Evolutionary conservation across 2,329 filamentous ascomycete species (phyloP), one percentile per base, ranked within the genome.

Genomic region (Ascochyta koolunga): DNA sequence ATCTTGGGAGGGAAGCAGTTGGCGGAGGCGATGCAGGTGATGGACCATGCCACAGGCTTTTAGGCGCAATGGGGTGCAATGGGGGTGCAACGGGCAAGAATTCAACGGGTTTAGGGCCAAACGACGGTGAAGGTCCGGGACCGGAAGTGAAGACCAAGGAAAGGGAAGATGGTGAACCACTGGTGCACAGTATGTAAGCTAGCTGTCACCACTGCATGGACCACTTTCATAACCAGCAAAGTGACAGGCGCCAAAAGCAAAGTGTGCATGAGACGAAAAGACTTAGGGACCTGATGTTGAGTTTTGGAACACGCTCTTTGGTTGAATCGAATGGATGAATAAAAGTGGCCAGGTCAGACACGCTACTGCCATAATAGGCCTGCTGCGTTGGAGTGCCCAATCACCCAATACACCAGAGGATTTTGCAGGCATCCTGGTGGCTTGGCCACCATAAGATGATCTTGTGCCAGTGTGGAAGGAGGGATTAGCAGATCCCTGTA

Each of bases 331-430:
- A 60, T 68, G 62, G 62, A 68, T 69, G 66, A 72, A 72, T 68
- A 74, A 73, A 73, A 73, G 71, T 73, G 71, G 71, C 71, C 67
- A 74, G 66, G 65, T 59, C 69, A 53, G 47, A 57, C 54, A 64
- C 70, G 64, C 69, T 72, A 71, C 64, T 60, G 60, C 66, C 59
- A 44, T 62, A 62, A 65, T 45, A 56, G 68, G 65, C 54, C 53
- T 62, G 59, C 53, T 49, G 61, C 57, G 60, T 61, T 65, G 54
- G 60, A 56, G 61, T 61, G 60, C 61, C 66, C 46, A 54, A 50
- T 54, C 51, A 54, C 29, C 51, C 61, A 61, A 62, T 60, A 61
- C 68, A 67, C 57, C 53, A 65, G 60, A 68, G 62, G 65, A 61
- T 58, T 69, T 42, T 65, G 58, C 62, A 67, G 63, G 64, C 66